A percentile compares a stretch with the other conserved stretches of the same genome.
Conservation (phyloP, 257 asterid species). For the Scutellaria minor region DNA sequence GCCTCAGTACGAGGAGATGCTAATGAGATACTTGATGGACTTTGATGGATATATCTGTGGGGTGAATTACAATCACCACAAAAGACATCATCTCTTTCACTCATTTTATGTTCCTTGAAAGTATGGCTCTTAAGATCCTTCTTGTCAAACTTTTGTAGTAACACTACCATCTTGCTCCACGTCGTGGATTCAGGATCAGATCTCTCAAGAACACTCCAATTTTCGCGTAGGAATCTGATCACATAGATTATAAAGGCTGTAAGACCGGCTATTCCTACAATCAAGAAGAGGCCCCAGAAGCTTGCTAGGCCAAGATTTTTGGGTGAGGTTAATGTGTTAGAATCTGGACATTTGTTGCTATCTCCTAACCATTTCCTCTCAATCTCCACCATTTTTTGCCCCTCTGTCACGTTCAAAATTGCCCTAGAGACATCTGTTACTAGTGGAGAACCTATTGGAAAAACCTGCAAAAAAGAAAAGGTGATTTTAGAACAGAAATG, state of each 20-base stretch:
- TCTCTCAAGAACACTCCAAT: slow-evolving; percentile 32
- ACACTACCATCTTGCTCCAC: slow-evolving; percentile 27
- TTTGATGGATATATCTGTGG: slow-evolving; percentile 14
- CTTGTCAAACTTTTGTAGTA: slow-evolving; percentile 35
- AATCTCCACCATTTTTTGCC: slow-evolving; percentile 45
- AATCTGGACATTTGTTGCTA: slow-evolving; percentile 31
- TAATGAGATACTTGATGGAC: slow-evolving; percentile 37
- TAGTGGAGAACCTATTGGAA: slow-evolving; percentile 63
- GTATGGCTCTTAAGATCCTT: slow-evolving; percentile 52
- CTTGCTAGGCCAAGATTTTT: slow-evolving; percentile 52
- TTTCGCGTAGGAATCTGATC: slow-evolving; percentile 41
- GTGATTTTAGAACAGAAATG: not conserved
- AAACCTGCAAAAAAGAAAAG: slow-evolving; percentile 43
- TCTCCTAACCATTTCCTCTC: slow-evolving; percentile 50
- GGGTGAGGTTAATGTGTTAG: slow-evolving; percentile 25
- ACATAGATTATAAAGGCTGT: slow-evolving; percentile 32
- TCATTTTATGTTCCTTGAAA: slow-evolving; percentile 33
- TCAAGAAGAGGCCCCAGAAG: slow-evolving; percentile 61
- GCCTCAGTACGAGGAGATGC: slow-evolving; percentile 22
- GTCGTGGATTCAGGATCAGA: slow-evolving; percentile 29
- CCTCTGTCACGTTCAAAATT: slow-evolving; percentile 51
- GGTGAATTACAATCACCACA: slow-evolving; percentile 17
- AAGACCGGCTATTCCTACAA: slow-evolving; percentile 39
- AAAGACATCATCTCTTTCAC: not conserved
- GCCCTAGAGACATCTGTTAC: slow-evolving; percentile 61